Percentiles rank a stretch among this genome's conserved stretches.
Conservation (phyloP, 2,329 filamentous ascomycete genomes). For the Ophiocordyceps camponoti-floridani region DNA sequence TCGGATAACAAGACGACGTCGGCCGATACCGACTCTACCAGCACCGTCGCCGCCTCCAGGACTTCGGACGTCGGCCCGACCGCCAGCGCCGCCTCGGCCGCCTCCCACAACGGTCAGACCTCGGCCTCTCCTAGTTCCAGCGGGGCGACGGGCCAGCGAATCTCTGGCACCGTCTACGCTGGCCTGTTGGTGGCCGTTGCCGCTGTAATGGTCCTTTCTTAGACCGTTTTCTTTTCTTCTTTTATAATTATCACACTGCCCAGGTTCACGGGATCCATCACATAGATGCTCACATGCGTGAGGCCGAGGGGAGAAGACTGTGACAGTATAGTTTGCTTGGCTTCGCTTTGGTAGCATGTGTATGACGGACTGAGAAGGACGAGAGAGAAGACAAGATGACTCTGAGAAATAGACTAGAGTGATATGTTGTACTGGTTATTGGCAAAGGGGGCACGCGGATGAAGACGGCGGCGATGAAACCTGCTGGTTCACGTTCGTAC, state of each 20-base stretch:
- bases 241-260: background rate
- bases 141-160: background rate
- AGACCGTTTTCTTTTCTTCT: background rate
- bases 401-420: no score
- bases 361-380: background rate
- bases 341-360: background rate
- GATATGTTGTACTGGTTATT: no score
- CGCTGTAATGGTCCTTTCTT: background rate
- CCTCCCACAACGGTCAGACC: background rate
- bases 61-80: background rate
- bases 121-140: background rate
- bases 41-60: background rate
- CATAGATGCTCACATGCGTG: background rate
- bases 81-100: background rate
- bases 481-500: no score
- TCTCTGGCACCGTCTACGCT: background rate
- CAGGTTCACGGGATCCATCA: background rate
- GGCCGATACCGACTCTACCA: background rate
- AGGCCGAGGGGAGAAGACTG: background rate
- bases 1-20: slow-evolving; percentile 1
- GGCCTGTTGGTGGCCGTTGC: background rate
- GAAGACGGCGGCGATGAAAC: no score
- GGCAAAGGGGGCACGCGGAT: no score
- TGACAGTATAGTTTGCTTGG: background rate
- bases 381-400: no score